Conservation (phyloP, 169 alveolate species). For the Babesia bovis region DNA sequence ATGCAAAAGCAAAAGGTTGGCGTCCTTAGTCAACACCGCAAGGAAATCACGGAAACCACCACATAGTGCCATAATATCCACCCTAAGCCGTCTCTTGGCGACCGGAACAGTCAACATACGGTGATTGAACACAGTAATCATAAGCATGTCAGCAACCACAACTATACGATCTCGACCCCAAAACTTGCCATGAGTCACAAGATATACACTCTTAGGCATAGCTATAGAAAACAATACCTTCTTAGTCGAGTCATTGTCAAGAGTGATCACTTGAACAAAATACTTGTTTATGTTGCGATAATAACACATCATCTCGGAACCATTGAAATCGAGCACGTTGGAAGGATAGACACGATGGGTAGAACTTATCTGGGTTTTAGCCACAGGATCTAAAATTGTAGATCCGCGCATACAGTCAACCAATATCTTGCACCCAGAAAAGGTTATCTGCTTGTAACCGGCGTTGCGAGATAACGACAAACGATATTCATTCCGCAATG, state of each 20-base stretch:
- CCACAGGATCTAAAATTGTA: conserved; percentile 35
- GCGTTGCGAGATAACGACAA: conserved; percentile 30
- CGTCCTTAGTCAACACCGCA: conserved; percentile 38
- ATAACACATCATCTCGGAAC: conserved; percentile 50
- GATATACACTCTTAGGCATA: conserved; percentile 40
- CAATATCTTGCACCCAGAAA: conserved; percentile 25
- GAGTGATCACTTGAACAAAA: conserved; percentile 19
- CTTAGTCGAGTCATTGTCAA: background rate
- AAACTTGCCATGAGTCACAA: conserved; percentile 54
- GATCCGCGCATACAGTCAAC: conserved; percentile 40
- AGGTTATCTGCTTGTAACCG: conserved; percentile 35
- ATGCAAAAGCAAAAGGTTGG: conserved; percentile 18
- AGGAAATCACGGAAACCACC: conserved; percentile 32
- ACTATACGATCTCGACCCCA: conserved; percentile 42
- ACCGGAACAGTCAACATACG: conserved; percentile 20
- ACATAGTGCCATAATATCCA: conserved; percentile 32
- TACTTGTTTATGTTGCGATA: conserved; percentile 41
- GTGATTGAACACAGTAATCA: conserved; percentile 30
- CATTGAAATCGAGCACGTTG: conserved; percentile 54
- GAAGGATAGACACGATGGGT: conserved; percentile 37
- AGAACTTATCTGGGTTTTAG: conserved; percentile 31
- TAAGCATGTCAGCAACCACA: conserved; percentile 39
- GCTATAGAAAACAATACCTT: conserved; percentile 38
- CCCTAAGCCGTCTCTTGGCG: conserved; percentile 13
- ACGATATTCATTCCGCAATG: conserved; percentile 7